A percentile compares a stretch with the other conserved stretches of the same genome.
These are phyloP conservation scores for Psidium guajava DNA, from an alignment of 345 rosid species.

Conservation along the genomic window DNA sequence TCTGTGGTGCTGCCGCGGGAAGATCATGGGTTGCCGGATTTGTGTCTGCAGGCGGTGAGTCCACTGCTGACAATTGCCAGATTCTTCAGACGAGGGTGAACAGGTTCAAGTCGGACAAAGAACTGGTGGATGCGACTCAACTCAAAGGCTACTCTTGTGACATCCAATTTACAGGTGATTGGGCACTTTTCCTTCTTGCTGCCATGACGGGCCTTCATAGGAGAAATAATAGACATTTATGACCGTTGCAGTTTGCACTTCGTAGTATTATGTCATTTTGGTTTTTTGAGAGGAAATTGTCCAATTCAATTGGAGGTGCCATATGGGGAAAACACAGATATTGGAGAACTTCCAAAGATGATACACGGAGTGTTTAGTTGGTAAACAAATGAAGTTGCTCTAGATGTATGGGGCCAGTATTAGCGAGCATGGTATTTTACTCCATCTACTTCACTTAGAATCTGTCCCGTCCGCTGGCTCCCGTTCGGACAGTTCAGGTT, in stretches of 20 bases:
- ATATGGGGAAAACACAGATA: neutral
- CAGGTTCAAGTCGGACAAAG: conserved; percentile 58
- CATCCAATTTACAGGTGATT: conserved; percentile 49
- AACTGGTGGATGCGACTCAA: conserved; percentile 28
- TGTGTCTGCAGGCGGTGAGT: conserved; percentile 63
- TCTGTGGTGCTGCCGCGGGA: neutral
- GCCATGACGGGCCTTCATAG: neutral
- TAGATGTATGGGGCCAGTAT: neutral
- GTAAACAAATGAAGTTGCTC: neutral
- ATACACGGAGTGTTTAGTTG: neutral
- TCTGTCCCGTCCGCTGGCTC: neutral
- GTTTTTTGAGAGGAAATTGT: neutral
- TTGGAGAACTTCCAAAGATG: neutral
- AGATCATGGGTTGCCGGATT: neutral
- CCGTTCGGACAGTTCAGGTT: neutral
- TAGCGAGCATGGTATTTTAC: neutral
- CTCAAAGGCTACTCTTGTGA: conserved; percentile 75
- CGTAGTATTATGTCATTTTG: neutral
- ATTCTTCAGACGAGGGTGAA: conserved; percentile 88
- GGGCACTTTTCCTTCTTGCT: neutral
- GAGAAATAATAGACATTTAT: neutral
- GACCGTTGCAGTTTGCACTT: neutral
- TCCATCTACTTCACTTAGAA: neutral
- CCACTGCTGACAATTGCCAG: conserved; percentile 70
- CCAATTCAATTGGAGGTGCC: neutral